These are phyloP conservation scores for Sporisorium sorghi DNA, from an alignment of 1,284 basidiomycete species.

Conservation along the genomic window DNA sequence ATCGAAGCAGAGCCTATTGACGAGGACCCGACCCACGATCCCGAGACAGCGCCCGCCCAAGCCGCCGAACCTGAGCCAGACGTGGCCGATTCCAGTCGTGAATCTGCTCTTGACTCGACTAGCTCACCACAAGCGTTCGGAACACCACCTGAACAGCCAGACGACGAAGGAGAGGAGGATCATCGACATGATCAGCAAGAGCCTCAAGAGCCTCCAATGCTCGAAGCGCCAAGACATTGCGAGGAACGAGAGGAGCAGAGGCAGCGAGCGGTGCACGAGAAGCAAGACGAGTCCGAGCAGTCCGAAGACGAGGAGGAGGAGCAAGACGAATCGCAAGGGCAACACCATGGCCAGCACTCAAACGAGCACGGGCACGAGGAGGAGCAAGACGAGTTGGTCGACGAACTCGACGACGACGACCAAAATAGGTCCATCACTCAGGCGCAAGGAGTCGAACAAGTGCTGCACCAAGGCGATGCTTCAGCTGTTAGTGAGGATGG, in stretches of 20 bases:
- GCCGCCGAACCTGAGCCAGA: neutral
- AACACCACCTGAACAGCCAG: slow-evolving; percentile 24
- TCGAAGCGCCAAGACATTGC: neutral
- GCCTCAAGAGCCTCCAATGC: neutral
- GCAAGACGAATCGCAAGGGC: neutral
- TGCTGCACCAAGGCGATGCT: neutral
- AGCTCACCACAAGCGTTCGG: slow-evolving; percentile 29
- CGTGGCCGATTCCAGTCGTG: neutral
- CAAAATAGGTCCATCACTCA: neutral
- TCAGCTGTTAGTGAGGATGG: neutral
- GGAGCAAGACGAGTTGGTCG: slow-evolving; percentile 28
- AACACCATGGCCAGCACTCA: neutral
- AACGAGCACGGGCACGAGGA: neutral
- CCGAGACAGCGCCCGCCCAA: neutral
- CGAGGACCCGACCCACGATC: neutral
- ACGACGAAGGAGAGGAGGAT: neutral
- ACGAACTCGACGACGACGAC: slow-evolving; percentile 13
- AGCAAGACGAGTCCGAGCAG: neutral
- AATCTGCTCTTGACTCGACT: slow-evolving; percentile 8
- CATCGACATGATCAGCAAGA: neutral
- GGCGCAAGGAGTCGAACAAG: neutral
- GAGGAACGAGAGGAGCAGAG: neutral
- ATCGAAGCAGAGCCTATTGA: neutral
- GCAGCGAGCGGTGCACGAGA: too few species aligned
- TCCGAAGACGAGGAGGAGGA: neutral